These are phyloP conservation scores for Curvularia lunata DNA, from an alignment of 2,329 filamentous ascomycete species.

Conservation along the genomic window DNA sequence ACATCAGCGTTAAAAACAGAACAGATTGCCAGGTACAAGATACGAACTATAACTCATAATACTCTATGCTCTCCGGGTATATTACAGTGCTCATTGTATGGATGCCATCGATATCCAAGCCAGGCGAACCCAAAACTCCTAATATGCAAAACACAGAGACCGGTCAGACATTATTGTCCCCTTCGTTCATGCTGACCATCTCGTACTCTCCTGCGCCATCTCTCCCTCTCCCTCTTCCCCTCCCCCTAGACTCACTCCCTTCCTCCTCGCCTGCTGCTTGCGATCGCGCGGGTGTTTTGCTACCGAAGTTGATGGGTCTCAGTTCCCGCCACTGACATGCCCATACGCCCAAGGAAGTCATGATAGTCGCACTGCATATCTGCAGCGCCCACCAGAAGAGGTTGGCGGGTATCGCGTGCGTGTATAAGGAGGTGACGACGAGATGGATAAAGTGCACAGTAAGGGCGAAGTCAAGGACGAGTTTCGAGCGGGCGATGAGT, in stretches of 20 bases:
- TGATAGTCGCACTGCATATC: conserved; percentile 64
- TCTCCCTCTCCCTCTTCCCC: conserved; percentile 50
- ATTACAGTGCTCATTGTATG: conserved; percentile 15
- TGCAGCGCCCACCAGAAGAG: conserved; percentile 86
- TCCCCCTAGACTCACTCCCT: conserved; percentile 49
- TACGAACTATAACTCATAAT: conserved; percentile 3
- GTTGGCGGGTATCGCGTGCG: conserved; percentile 75
- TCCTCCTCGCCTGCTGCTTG: conserved; percentile 41
- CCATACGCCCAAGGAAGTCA: conserved; percentile 81
- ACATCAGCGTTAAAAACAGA: background rate
- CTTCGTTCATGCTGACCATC: conserved; percentile 54
- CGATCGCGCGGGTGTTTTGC: conserved; percentile 49
- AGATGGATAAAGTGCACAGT: conserved; percentile 87
- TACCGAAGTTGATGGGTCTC: conserved; percentile 85
- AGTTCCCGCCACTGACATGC: conserved; percentile 90
- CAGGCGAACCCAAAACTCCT: conserved; percentile 30
- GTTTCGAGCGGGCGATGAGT: conserved; percentile 85
- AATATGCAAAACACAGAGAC: conserved; percentile 34
- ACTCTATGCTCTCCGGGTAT: conserved; percentile 23
- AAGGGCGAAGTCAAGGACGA: conserved; percentile 92
- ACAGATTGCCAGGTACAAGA: background rate
- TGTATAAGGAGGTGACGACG: conserved; percentile 77
- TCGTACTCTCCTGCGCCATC: conserved; percentile 58
- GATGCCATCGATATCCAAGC: conserved; percentile 15
- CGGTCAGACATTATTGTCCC: conserved; percentile 45